Evolutionary conservation across 2,329 filamentous ascomycete species (phyloP).

Genomic region (Pseudogymnoascus sp.): DNA sequence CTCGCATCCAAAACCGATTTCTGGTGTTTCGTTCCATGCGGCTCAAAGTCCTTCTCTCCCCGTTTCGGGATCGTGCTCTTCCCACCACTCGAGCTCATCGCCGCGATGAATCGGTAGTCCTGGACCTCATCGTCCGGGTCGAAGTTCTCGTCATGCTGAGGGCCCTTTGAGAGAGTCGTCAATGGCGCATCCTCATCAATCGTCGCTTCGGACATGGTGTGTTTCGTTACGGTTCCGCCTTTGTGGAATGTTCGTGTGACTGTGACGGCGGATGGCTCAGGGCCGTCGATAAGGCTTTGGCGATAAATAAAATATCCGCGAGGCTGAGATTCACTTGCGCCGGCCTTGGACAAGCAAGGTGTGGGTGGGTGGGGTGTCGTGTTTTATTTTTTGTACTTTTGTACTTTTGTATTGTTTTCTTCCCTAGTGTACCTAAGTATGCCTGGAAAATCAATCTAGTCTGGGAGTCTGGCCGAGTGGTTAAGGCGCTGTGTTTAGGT

Average conservation of each 20-base stretch:
- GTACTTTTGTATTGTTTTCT: neutral
- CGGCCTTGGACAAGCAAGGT: neutral
- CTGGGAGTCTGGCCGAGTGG: constrained; percentile 47
- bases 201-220: constrained; percentile 5
- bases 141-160: constrained; percentile 41
- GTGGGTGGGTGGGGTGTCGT: neutral
- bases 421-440: neutral
- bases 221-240: neutral
- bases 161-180: constrained; percentile 17
- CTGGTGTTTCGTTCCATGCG: constrained; percentile 80
- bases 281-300: neutral
- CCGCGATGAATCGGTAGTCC: constrained; percentile 71
- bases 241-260: neutral
- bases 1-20: constrained; percentile 72
- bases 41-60: constrained; percentile 96
- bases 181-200: constrained; percentile 31
- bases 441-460: neutral
- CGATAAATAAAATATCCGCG: constrained; percentile 6
- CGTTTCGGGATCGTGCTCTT: constrained; percentile 69
- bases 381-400: neutral
- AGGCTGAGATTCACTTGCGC: constrained; percentile 1
- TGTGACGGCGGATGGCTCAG: neutral
- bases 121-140: constrained; percentile 73
- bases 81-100: constrained; percentile 45
- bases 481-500: constrained; percentile 53